Percentiles rank a stretch among this genome's conserved stretches.
Evolutionary conservation across 75 land plant species (phyloP).

Genomic region (Ceratopteris richardii): DNA sequence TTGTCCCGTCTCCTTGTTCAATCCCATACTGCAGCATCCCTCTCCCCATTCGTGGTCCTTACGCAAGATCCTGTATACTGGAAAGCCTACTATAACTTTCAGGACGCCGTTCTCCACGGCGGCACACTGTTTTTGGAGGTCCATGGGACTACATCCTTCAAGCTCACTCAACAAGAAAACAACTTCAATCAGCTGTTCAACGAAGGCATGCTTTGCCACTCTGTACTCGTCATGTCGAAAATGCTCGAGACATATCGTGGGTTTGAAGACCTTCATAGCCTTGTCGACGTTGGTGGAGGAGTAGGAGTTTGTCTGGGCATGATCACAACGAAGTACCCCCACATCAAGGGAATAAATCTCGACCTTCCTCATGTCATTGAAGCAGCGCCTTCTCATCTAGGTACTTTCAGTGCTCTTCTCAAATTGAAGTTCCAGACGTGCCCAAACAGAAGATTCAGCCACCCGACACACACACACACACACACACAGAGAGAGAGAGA

Average conservation of each 20-base stretch:
- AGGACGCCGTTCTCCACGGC: background rate
- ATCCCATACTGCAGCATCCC: background rate
- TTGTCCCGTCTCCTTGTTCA: background rate
- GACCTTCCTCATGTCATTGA: slow-evolving; percentile 40
- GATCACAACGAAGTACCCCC: slow-evolving; percentile 29
- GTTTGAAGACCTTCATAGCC: slow-evolving; percentile 33
- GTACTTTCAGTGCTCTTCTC: slow-evolving; percentile 18
- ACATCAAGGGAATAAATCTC: slow-evolving; percentile 27
- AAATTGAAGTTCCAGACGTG: too few species aligned
- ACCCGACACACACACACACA: too few species aligned
- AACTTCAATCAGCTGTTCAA: slow-evolving; percentile 24
- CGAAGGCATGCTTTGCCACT: slow-evolving; percentile 39
- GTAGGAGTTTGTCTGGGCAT: slow-evolving; percentile 34
- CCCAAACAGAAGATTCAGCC: background rate
- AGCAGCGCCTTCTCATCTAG: slow-evolving; percentile 14
- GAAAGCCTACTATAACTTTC: background rate
- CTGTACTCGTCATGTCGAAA: slow-evolving; percentile 41
- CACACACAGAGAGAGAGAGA: background rate
- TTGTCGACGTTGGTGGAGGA: slow-evolving; percentile 85
- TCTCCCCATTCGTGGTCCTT: background rate
- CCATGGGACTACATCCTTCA: slow-evolving; percentile 4
- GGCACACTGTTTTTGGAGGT: background rate
- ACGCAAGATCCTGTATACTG: background rate
- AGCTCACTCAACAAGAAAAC: slow-evolving; percentile 7
- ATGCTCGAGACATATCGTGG: slow-evolving; percentile 44